phyloP scores from a whole-genome alignment of 768 basidiomycete species.

The Tulasnella calospora region DNA sequence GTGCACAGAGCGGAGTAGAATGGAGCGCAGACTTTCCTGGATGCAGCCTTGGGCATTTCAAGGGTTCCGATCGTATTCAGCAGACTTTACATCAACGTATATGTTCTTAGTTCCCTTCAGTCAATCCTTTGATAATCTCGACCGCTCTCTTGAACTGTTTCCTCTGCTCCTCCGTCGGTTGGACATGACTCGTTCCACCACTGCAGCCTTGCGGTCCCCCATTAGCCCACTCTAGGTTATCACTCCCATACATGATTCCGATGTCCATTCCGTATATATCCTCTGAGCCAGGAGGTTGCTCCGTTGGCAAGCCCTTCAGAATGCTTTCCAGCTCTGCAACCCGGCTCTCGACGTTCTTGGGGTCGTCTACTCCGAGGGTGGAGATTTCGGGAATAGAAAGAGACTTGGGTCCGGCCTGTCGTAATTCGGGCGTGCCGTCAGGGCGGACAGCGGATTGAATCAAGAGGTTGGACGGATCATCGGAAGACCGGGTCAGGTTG shows the following conservation, averaged over 20 bases:
- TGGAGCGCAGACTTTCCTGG: too few relatives aligned
- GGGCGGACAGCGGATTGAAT: constrained; percentile 49
- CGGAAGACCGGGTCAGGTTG: constrained; percentile 45
- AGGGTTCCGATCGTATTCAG: background rate
- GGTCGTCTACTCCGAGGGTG: constrained; percentile 23
- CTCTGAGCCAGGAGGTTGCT: constrained; percentile 41
- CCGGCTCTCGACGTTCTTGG: constrained; percentile 40
- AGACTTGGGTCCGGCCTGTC: constrained; percentile 43
- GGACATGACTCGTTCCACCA: constrained; percentile 46
- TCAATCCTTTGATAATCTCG: constrained; percentile 49
- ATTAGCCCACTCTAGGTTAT: constrained; percentile 57
- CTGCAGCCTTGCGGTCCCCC: constrained; percentile 59
- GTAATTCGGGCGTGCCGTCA: constrained; percentile 45
- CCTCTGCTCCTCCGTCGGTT: constrained; percentile 58
- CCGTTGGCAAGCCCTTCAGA: constrained; percentile 54
- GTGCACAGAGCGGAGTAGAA: too few relatives aligned
- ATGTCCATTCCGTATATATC: constrained; percentile 61
- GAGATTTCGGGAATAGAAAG: constrained; percentile 21
- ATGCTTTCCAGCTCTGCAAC: constrained; percentile 57
- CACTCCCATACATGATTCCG: constrained; percentile 37
- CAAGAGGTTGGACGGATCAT: constrained; percentile 39
- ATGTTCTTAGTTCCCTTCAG: background rate
- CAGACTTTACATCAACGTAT: background rate
- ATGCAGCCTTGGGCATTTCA: background rate
- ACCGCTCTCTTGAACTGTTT: constrained; percentile 65